Percentiles rank a stretch among this genome's conserved stretches.
phyloP scores from a whole-genome alignment of 2,329 filamentous ascomycete species.

The Colletotrichum sp. region DNA sequence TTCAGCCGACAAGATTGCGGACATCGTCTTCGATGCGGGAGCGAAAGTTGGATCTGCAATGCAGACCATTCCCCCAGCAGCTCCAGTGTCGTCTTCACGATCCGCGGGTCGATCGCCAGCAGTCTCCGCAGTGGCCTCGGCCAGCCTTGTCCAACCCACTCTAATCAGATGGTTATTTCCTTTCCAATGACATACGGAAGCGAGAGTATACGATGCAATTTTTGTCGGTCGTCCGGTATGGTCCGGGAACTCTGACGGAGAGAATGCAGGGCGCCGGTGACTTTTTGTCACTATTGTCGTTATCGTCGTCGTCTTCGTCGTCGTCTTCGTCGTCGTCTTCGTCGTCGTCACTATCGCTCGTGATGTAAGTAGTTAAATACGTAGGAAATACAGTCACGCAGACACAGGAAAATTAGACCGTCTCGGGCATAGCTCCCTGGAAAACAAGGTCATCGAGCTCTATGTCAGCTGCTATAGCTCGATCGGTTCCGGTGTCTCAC shows the following conservation, averaged over 20 bases:
- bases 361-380: too few relatives aligned
- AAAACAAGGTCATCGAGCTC: too few relatives aligned
- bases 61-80: not conserved
- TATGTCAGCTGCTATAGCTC: too few relatives aligned
- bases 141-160: not conserved
- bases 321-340: too few relatives aligned
- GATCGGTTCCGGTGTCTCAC: not conserved
- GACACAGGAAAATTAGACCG: too few relatives aligned
- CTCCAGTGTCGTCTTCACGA: not conserved
- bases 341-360: too few relatives aligned
- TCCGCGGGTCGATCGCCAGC: not conserved
- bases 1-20: not conserved
- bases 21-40: not conserved
- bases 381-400: too few relatives aligned
- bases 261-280: not conserved
- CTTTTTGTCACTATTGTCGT: too few relatives aligned
- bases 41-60: not conserved
- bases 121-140: not conserved
- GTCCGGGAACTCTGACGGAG: not conserved
- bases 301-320: too few relatives aligned
- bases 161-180: not conserved
- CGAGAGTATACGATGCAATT: not conserved
- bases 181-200: not conserved
- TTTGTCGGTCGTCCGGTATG: fast-evolving
- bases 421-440: too few relatives aligned